Evolutionary conservation across 768 basidiomycete species (phyloP).

Genomic region (Tephrocybe sp.): DNA sequence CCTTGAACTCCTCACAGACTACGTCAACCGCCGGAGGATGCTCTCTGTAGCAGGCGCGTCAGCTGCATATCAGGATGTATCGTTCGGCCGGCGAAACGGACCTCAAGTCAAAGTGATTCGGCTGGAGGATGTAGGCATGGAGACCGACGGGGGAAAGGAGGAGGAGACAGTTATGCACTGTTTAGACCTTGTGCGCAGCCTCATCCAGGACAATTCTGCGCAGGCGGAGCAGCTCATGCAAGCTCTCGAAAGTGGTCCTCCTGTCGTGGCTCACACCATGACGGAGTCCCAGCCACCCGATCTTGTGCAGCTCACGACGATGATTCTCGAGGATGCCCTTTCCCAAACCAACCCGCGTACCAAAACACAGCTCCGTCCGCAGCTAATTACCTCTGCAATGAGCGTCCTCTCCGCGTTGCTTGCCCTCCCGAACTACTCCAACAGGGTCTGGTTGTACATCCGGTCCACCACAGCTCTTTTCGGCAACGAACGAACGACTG

Average conservation of each 20-base stretch:
- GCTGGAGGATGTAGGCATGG: conserved; percentile 72
- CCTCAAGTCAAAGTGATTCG: conserved; percentile 40
- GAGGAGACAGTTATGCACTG: conserved; percentile 67
- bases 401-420: conserved; percentile 78
- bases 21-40: conserved; percentile 57
- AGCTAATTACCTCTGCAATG: conserved; percentile 77
- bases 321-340: conserved; percentile 78
- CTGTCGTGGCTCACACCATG: conserved; percentile 51
- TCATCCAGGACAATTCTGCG: conserved; percentile 67
- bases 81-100: conserved; percentile 45
- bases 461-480: conserved; percentile 78
- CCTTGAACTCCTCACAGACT: conserved; percentile 77
- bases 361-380: conserved; percentile 44
- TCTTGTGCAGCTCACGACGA: conserved; percentile 75
- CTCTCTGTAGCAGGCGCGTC: conserved; percentile 26
- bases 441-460: conserved; percentile 85
- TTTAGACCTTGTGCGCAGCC: conserved; percentile 75
- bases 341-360: conserved; percentile 44
- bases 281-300: conserved; percentile 59
- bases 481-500: conserved; percentile 53
- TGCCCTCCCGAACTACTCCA: conserved; percentile 70
- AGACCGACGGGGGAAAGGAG: conserved; percentile 58
- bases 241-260: conserved; percentile 56
- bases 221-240: conserved; percentile 66
- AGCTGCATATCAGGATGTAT: conserved; percentile 47